Evolutionary conservation across 352 stramenopile species (phyloP).

Genomic region (Pilasporangium apinafurcum): DNA sequence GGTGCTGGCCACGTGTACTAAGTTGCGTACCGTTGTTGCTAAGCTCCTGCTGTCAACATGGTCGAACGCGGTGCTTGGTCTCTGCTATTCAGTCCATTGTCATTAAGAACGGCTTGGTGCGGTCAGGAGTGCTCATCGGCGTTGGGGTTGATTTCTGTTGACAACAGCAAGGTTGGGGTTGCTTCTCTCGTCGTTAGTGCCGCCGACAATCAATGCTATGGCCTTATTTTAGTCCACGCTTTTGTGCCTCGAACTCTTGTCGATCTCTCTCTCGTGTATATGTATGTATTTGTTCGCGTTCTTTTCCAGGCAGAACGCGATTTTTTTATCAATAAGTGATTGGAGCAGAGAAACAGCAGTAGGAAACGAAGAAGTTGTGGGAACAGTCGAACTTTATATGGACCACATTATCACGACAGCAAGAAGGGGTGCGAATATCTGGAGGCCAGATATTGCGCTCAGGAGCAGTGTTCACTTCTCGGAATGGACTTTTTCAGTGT

Average conservation of each 20-base stretch:
- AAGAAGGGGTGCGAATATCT: too few relatives aligned
- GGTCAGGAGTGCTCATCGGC: background rate
- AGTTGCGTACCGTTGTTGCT: too few relatives aligned
- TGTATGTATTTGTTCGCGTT: background rate
- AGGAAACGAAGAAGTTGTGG: too few relatives aligned
- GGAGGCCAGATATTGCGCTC: too few relatives aligned
- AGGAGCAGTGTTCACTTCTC: too few relatives aligned
- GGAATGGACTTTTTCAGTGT: too few relatives aligned
- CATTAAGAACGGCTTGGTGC: background rate
- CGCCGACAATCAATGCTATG: conserved; percentile 44
- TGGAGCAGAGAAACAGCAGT: too few relatives aligned
- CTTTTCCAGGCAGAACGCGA: background rate
- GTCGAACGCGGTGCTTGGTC: conserved; percentile 9
- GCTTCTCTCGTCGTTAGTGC: conserved; percentile 6
- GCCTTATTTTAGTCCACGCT: conserved; percentile 40
- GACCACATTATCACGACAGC: background rate
- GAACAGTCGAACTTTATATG: too few relatives aligned
- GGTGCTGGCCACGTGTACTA: conserved; percentile 95
- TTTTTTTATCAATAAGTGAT: too few relatives aligned
- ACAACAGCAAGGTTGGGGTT: conserved; percentile 5
- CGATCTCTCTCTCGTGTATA: background rate
- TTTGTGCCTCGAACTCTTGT: too few relatives aligned
- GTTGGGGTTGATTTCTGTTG: conserved; percentile 5
- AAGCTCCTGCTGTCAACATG: conserved; percentile 1
- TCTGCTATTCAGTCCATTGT: conserved; percentile 14